phyloP scores from a whole-genome alignment of 345 rosid genomes.

The Psidium friedrichsthalianum region DNA sequence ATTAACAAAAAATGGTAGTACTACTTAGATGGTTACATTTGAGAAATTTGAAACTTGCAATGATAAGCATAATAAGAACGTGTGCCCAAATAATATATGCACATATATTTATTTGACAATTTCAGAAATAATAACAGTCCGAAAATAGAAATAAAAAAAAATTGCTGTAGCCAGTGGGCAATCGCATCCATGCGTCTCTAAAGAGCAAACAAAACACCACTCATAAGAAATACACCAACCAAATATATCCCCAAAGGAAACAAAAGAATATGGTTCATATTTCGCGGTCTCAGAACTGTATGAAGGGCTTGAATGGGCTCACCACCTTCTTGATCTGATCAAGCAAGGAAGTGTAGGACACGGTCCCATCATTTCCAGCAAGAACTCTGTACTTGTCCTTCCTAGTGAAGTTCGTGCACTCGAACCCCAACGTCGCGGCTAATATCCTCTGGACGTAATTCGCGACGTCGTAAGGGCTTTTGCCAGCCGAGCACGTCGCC shows the following conservation, averaged over 20 bases:
- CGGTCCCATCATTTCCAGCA: conserved; percentile 79
- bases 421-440: conserved; percentile 30
- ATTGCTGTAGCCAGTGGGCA: not conserved
- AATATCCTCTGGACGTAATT: conserved; percentile 40
- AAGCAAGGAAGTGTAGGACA: conserved; percentile 37
- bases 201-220: not conserved
- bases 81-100: not conserved
- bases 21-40: not conserved
- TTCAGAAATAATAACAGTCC: not conserved
- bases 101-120: not conserved
- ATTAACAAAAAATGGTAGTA: no score
- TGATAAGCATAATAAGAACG: not conserved
- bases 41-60: not conserved
- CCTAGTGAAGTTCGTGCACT: conserved; percentile 33
- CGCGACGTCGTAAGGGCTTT: conserved; percentile 65
- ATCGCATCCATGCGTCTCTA: not conserved
- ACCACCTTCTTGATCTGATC: conserved; percentile 51
- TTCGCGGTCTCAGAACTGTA: not conserved
- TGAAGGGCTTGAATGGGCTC: conserved; percentile 52
- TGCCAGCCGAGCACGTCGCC: conserved; percentile 27
- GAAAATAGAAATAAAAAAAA: not conserved
- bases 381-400: conserved; percentile 52
- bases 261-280: not conserved
- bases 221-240: not conserved
- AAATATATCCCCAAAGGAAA: not conserved